phyloP scores from a whole-genome alignment of 2,329 filamentous ascomycete species.

The Aspergillus quadricinctus region DNA sequence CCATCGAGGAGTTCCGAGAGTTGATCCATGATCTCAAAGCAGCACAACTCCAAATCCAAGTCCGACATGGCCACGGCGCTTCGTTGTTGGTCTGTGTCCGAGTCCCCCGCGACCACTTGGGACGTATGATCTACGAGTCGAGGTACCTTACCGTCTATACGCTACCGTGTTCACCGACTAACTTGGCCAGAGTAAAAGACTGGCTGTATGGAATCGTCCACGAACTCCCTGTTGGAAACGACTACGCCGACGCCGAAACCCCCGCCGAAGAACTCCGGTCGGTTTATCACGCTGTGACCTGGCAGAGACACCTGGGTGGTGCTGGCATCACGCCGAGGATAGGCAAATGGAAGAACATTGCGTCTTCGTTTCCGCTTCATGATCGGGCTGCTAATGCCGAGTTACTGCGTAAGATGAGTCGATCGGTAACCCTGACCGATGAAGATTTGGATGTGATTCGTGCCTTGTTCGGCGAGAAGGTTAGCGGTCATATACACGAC shows the following conservation, averaged over 20 bases:
- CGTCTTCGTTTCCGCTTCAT: slow-evolving; percentile 64
- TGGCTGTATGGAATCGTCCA: slow-evolving; percentile 88
- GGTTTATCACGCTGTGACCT: slow-evolving; percentile 79
- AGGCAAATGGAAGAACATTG: slow-evolving; percentile 67
- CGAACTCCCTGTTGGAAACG: slow-evolving; percentile 69
- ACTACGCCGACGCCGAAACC: slow-evolving; percentile 69
- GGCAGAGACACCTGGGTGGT: slow-evolving; percentile 67
- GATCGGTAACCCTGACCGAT: slow-evolving; percentile 56
- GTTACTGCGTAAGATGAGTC: slow-evolving; percentile 72
- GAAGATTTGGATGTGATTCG: slow-evolving; percentile 72
- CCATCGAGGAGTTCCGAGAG: slow-evolving; percentile 70
- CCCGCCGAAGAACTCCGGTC: slow-evolving; percentile 85
- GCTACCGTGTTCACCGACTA: not conserved
- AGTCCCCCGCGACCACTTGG: slow-evolving; percentile 71
- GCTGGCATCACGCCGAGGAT: slow-evolving; percentile 68
- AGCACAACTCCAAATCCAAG: slow-evolving; percentile 82
- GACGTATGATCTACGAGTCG: slow-evolving; percentile 76
- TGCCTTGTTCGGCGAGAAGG: slow-evolving; percentile 70
- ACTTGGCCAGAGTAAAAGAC: slow-evolving; percentile 68
- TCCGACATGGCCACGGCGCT: slow-evolving; percentile 70
- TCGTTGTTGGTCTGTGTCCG: slow-evolving; percentile 80
- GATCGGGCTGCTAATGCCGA: slow-evolving; percentile 69
- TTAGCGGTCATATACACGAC: slow-evolving; percentile 11
- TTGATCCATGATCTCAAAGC: slow-evolving; percentile 70
- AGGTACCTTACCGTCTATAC: slow-evolving; percentile 44